These are phyloP conservation scores for Chrysophaeum taylorii DNA, from an alignment of 352 stramenopile genomes.

Conservation along the genomic window DNA sequence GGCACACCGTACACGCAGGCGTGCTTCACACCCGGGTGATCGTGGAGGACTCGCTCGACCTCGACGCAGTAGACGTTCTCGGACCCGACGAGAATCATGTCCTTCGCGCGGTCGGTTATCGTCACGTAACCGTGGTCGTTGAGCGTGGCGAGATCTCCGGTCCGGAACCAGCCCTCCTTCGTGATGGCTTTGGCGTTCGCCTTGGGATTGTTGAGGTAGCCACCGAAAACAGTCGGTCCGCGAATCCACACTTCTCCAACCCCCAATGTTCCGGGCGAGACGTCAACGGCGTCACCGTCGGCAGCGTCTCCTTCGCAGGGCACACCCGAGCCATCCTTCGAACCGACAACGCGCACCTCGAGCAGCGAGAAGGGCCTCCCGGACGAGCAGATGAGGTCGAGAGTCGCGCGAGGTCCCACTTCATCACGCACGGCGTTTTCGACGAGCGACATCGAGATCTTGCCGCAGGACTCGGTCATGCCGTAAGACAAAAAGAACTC, in stretches of 20 bases:
- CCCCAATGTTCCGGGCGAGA: neutral
- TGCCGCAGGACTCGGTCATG: constrained; percentile 7
- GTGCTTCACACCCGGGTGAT: neutral
- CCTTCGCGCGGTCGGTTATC: constrained; percentile 61
- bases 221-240: constrained; percentile 60
- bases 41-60: neutral
- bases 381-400: neutral
- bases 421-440: neutral
- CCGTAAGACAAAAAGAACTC: neutral
- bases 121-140: constrained; percentile 72
- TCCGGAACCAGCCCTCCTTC: constrained; percentile 87
- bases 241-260: constrained; percentile 46
- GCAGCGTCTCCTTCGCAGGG: neutral
- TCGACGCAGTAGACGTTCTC: constrained; percentile 9
- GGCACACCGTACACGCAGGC: neutral
- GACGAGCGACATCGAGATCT: constrained; percentile 8
- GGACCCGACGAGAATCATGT: constrained; percentile 46
- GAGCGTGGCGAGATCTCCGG: constrained; percentile 85
- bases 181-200: constrained; percentile 79
- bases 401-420: neutral
- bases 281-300: too few species aligned
- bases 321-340: neutral
- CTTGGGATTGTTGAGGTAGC: constrained; percentile 88
- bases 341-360: neutral
- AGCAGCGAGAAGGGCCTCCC: neutral